Evolutionary conservation across 73 alveolate species (phyloP).

Genomic region (Paraurostyla sp.): DNA sequence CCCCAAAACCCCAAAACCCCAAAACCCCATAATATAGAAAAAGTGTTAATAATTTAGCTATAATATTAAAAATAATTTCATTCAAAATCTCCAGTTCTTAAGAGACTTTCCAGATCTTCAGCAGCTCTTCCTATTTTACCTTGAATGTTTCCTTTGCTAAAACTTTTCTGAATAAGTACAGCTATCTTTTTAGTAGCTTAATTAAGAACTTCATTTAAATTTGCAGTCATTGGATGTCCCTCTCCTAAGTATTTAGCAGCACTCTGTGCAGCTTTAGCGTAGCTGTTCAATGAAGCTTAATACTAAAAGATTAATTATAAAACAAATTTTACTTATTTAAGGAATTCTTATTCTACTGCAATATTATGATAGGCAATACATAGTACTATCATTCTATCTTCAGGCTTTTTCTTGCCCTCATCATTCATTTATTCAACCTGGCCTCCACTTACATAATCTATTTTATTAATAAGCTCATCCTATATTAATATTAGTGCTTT

Average conservation of each 20-base stretch:
- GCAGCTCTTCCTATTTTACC: constrained; percentile 40
- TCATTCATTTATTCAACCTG: not conserved
- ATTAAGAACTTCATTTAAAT: constrained; percentile 54
- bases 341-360: constrained; percentile 84
- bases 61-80: not conserved
- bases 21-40: too few species aligned
- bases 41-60: too few species aligned
- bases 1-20: too few species aligned
- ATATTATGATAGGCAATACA: constrained; percentile 87
- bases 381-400: constrained; percentile 79
- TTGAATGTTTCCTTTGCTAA: constrained; percentile 4
- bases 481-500: constrained; percentile 73
- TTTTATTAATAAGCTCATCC: constrained; percentile 69
- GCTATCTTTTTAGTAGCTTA: constrained; percentile 64
- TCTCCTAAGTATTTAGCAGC: constrained; percentile 65
- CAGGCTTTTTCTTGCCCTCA: constrained; percentile 45
- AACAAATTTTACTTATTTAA: constrained; percentile 51
- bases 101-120: constrained; percentile 39
- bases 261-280: constrained; percentile 61
- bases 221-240: constrained; percentile 66
- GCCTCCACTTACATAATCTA: not conserved
- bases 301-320: not conserved
- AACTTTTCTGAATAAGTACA: constrained; percentile 30
- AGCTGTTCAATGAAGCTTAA: constrained; percentile 57
- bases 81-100: constrained; percentile 55